Conservation (phyloP, 495 filamentous ascomycete species). For the Chaetomidium leptoderma region DNA sequence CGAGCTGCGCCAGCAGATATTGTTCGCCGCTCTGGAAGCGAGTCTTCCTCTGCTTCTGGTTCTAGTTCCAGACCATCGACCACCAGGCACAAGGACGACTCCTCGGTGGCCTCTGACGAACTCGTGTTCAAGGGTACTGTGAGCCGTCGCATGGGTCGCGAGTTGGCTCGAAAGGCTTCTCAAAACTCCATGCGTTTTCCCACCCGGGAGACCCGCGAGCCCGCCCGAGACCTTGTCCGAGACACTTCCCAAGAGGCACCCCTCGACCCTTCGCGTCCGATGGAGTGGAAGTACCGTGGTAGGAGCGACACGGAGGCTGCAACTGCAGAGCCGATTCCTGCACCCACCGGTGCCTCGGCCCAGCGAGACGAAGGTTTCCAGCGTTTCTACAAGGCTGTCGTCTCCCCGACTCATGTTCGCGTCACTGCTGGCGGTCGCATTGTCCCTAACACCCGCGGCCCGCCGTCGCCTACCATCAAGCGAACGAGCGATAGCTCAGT, state of each 20-base stretch:
- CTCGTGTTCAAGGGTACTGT: constrained; percentile 31
- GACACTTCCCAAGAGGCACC: neutral
- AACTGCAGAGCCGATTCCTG: constrained; percentile 40
- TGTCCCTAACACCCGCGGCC: constrained; percentile 52
- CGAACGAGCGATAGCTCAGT: constrained; percentile 34
- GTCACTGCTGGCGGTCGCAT: constrained; percentile 55
- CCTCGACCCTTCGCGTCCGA: constrained; percentile 11
- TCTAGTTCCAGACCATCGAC: constrained; percentile 11
- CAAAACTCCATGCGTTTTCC: constrained; percentile 2
- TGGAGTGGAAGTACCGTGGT: constrained; percentile 43
- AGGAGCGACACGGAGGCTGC: constrained; percentile 36
- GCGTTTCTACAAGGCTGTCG: constrained; percentile 53
- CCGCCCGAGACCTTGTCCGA: neutral
- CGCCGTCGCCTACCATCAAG: constrained; percentile 42
- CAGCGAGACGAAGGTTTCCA: constrained; percentile 53
- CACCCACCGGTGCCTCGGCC: constrained; percentile 41
- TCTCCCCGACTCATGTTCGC: constrained; percentile 52
- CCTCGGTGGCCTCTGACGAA: constrained; percentile 28
- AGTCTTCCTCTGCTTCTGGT: constrained; percentile 14
- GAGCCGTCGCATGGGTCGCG: constrained; percentile 22
- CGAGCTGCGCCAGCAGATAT: constrained; percentile 20
- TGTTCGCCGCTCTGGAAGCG: constrained; percentile 23
- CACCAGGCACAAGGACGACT: constrained; percentile 27
- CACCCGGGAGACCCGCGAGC: neutral
- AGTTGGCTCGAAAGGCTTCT: constrained; percentile 9